A percentile compares a stretch with the other conserved stretches of the same genome.
Conservation (phyloP, 2,329 filamentous ascomycete species). For the Neofusicoccum sp. region DNA sequence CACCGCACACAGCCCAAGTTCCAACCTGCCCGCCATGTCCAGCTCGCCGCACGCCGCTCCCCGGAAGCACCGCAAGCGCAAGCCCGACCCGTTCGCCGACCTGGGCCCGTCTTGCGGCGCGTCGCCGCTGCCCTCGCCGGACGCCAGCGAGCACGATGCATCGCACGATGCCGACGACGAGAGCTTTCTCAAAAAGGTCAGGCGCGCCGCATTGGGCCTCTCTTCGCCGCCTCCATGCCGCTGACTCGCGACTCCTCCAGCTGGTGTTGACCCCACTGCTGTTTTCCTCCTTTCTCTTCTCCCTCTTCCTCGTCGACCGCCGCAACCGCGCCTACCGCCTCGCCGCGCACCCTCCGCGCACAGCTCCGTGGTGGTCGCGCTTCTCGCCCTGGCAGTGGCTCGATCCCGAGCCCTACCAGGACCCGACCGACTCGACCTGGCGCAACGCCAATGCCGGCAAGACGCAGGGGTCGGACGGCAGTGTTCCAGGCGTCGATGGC, state of each 20-base stretch:
- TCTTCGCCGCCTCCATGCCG: background rate
- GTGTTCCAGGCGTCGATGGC: conserved; percentile 6
- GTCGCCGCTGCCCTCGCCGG: conserved; percentile 30
- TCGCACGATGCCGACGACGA: conserved; percentile 27
- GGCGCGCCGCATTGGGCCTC: background rate
- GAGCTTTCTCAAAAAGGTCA: conserved; percentile 31
- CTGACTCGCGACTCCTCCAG: conserved; percentile 25
- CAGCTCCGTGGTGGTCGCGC: conserved; percentile 41
- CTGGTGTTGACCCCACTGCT: conserved; percentile 64
- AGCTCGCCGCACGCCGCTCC: background rate
- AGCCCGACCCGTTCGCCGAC: conserved; percentile 34
- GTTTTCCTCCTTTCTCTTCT: conserved; percentile 66
- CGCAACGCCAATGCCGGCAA: conserved; percentile 24
- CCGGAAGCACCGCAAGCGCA: conserved; percentile 14
- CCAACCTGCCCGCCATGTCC: background rate
- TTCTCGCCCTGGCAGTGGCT: conserved; percentile 41
- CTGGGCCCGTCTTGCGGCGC: conserved; percentile 30
- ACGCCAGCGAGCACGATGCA: conserved; percentile 15
- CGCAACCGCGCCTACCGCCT: conserved; percentile 55
- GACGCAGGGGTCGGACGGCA: conserved; percentile 25
- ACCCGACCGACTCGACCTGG: conserved; percentile 35
- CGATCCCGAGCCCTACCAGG: conserved; percentile 49
- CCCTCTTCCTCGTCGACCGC: conserved; percentile 64
- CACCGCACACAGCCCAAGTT: background rate
- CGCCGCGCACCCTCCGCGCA: conserved; percentile 35